Conservation (phyloP, 768 basidiomycete genomes). For the Suillus subluteus region DNA sequence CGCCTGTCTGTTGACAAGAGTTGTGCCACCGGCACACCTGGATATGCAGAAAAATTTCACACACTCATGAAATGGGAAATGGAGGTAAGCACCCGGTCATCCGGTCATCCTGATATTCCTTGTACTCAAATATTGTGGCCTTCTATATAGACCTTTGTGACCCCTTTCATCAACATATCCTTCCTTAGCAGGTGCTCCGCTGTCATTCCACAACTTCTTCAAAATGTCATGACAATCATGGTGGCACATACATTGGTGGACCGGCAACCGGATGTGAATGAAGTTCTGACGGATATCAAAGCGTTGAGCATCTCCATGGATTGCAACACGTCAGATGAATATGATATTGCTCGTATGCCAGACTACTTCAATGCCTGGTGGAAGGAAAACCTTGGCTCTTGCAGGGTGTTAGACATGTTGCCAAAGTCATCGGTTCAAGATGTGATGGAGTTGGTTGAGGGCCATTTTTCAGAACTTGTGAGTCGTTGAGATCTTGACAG, state of each 20-base stretch:
- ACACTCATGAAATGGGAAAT: background rate
- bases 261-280: too few relatives aligned
- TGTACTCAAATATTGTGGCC: too few relatives aligned
- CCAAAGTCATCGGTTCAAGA: background rate
- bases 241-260: too few relatives aligned
- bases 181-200: too few relatives aligned
- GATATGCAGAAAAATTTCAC: background rate
- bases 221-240: too few relatives aligned
- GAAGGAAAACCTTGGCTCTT: background rate
- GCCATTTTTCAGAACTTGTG: background rate
- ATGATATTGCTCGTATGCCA: background rate
- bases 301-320: background rate
- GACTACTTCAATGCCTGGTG: conserved; percentile 5
- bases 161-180: too few relatives aligned
- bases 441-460: conserved; percentile 1
- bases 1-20: background rate
- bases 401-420: background rate
- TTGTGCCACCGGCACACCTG: background rate
- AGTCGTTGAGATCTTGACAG: background rate
- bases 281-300: too few relatives aligned
- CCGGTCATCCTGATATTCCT: too few relatives aligned
- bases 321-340: background rate
- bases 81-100: background rate
- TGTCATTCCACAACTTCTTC: too few relatives aligned
- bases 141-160: too few relatives aligned